Conservation (phyloP, 805 yeast species). For the Kuraishia molischiana region DNA sequence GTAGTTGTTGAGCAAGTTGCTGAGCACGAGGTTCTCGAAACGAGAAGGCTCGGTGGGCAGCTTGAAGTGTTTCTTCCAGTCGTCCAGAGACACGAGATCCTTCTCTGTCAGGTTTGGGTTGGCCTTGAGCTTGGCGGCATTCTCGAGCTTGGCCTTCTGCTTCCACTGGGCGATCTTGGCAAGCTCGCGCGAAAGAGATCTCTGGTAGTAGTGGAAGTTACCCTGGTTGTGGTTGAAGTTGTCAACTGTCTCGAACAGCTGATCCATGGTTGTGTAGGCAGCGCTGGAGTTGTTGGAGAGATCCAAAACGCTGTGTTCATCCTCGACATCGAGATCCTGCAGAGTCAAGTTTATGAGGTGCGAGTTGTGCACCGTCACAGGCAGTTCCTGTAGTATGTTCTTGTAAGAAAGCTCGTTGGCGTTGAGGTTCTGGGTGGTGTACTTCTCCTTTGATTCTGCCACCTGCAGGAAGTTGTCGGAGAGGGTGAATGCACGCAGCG, state of each 20-base stretch:
- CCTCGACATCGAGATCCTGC: constrained; percentile 11
- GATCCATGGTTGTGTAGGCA: constrained; percentile 39
- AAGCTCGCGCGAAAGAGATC: constrained; percentile 62
- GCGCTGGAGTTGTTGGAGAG: constrained; percentile 30
- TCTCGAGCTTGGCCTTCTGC: constrained; percentile 56
- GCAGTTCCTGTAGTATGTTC: constrained; percentile 65
- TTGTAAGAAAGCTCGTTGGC: constrained; percentile 50
- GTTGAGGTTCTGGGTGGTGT: constrained; percentile 56
- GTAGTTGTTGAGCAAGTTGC: constrained; percentile 59
- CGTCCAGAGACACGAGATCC: constrained; percentile 30
- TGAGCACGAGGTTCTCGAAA: constrained; percentile 57
- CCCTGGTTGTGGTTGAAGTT: constrained; percentile 70
- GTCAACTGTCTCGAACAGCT: constrained; percentile 59
- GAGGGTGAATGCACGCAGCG: constrained; percentile 61
- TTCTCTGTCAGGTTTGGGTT: constrained; percentile 38
- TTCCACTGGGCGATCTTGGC: constrained; percentile 69
- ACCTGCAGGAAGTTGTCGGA: constrained; percentile 50
- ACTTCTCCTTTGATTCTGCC: constrained; percentile 41
- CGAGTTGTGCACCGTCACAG: constrained; percentile 56
- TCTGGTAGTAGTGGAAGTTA: constrained; percentile 73
- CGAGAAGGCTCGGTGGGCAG: constrained; percentile 71
- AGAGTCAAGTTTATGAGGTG: constrained; percentile 38
- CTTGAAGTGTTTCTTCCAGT: constrained; percentile 57
- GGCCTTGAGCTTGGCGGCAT: constrained; percentile 44
- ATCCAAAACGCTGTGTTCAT: constrained; percentile 25